Percentiles rank a stretch among this genome's conserved stretches.
Conservation (phyloP, 345 rosid genomes). For the Boechera divaricarpa region DNA sequence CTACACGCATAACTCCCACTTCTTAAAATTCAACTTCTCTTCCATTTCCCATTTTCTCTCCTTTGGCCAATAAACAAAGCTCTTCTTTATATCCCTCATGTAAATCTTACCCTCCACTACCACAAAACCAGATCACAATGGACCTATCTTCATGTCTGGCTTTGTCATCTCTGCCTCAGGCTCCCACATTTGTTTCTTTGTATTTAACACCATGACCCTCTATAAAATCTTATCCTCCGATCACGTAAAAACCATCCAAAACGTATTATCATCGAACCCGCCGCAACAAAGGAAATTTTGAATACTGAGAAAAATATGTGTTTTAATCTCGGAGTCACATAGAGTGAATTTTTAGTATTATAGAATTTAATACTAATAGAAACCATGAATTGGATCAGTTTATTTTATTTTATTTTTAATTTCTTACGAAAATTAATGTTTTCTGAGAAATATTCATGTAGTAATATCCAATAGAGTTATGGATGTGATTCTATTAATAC, state of each 20-base stretch:
- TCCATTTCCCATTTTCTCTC: neutral
- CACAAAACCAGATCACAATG: neutral
- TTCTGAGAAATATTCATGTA: too few species aligned
- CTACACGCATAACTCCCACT: neutral
- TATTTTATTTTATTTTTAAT: too few species aligned
- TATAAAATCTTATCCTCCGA: neutral
- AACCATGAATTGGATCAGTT: too few species aligned
- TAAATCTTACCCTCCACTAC: slow-evolving; percentile 1
- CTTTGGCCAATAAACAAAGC: neutral
- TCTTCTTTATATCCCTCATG: neutral
- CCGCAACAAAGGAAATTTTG: too few species aligned
- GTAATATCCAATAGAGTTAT: too few species aligned
- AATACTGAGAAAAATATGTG: too few species aligned
- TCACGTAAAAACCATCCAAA: neutral
- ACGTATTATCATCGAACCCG: too few species aligned
- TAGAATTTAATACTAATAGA: too few species aligned
- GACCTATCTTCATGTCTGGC: neutral
- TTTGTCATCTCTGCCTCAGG: neutral
- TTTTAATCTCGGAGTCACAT: too few species aligned
- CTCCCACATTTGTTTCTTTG: slow-evolving; percentile 5
- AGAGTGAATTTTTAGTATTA: too few species aligned
- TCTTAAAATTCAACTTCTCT: neutral
- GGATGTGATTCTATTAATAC: too few species aligned
- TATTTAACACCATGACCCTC: neutral
- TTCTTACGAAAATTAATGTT: too few species aligned